Base-by-base conservation (phyloP, 345 rosid species). In the Aquilaria yunnanensis region DNA sequence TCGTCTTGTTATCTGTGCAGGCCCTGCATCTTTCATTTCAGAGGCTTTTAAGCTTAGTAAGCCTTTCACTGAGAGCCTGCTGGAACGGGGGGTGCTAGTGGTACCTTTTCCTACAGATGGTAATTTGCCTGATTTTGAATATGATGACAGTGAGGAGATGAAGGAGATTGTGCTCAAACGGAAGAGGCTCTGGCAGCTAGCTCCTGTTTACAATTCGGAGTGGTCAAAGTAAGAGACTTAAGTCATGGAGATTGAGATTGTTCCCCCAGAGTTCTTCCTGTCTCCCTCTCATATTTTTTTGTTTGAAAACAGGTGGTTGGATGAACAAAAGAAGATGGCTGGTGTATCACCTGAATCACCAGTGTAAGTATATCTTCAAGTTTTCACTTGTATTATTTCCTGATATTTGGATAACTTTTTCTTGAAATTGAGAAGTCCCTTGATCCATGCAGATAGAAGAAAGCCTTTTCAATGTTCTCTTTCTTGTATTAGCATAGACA, bases 61-160 rank as follows among this genome's bases (percentile, higher is more conserved):
- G 70, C 86, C 94, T 65, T 86, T 79, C 75, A 83, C 96, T 9
- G 78, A 80, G 70, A 70, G 81, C 32, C 97, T 93, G 60, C 63
- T 90, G 53, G 97, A 90, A 34, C 82, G 98, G 78, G 97, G 94
- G 69, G 96, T 88, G 57, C 90, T 88, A 64, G 97, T 88, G 54
- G 89, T 93, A 70, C 81, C 97, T 69, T 88, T 86, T 56, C 67
- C 82, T 64, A 86, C 89, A 0, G 92, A 90, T 83, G 89, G 94
- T 43, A 80, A 75, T 43, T 60, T 69, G 1, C 97, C 88, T 23
- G 66, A 67, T 61, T 75, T 93, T 65, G 85, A 88, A 43, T 83
- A 84, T 56, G 87, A 87, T 4, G 94, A 81, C 67, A 78, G 70
- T 68, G 89, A 84, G 63, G 84, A 69, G 73, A 80, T 63, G 75